These are phyloP conservation scores for Lentinula guzmanii DNA, from an alignment of 768 basidiomycete genomes.

Conservation along the genomic window DNA sequence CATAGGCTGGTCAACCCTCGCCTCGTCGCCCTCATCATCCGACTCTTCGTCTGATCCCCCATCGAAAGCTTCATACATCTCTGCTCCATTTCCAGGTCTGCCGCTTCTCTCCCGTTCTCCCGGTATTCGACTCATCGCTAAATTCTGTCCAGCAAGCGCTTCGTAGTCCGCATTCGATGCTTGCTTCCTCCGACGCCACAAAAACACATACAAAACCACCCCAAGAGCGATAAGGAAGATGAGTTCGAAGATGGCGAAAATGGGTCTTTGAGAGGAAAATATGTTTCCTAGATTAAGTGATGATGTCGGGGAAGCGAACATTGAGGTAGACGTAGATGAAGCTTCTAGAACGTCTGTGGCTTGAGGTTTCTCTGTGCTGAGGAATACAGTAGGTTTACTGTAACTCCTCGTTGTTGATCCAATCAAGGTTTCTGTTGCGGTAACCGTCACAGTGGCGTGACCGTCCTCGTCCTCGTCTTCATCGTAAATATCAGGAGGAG, in stretches of 20 bases:
- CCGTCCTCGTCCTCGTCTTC: neutral
- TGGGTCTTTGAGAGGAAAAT: constrained; percentile 76
- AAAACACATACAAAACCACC: constrained; percentile 52
- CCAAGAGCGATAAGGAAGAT: constrained; percentile 70
- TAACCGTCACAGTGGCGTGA: constrained; percentile 27
- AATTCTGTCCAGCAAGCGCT: constrained; percentile 56
- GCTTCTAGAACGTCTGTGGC: constrained; percentile 56
- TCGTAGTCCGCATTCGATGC: constrained; percentile 42
- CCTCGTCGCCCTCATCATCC: constrained; percentile 40
- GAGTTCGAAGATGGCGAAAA: constrained; percentile 73
- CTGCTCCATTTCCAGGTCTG: constrained; percentile 36
- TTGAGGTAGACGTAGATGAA: constrained; percentile 6
- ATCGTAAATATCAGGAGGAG: constrained; percentile 28
- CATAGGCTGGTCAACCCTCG: constrained; percentile 65
- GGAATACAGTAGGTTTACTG: constrained; percentile 80
- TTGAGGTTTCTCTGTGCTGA: constrained; percentile 70
- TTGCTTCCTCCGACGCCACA: constrained; percentile 55
- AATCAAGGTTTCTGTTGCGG: constrained; percentile 36
- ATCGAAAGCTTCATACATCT: constrained; percentile 95
- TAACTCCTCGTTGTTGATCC: constrained; percentile 27
- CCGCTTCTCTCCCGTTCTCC: constrained; percentile 8
- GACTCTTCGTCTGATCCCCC: constrained; percentile 56
- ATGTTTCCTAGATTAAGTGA: constrained; percentile 74
- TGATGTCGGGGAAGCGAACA: constrained; percentile 21
- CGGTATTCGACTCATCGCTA: constrained; percentile 55